These are phyloP conservation scores for Camellia granthamiana DNA, from an alignment of 148 eudicot genomes.

Conservation along the genomic window DNA sequence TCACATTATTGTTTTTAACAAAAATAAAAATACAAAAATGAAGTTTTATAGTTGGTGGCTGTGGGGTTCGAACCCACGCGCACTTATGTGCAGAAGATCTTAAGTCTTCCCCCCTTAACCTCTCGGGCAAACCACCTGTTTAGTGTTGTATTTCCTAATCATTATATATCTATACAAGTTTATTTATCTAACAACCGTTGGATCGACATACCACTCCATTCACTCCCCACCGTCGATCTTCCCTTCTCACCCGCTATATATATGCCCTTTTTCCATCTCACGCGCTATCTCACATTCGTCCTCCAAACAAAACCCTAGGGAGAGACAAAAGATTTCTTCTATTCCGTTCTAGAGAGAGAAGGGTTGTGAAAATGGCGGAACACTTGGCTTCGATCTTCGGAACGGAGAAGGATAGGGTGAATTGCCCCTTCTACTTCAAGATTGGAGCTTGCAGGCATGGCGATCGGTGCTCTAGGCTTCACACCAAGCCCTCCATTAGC, in stretches of 20 bases:
- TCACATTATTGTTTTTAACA: too few relatives aligned
- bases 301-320: background rate
- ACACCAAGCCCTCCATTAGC: slow-evolving; percentile 13
- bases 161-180: too few relatives aligned
- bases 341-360: background rate
- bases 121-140: slow-evolving; percentile 83
- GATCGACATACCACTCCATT: background rate
- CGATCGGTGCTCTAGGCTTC: slow-evolving; percentile 29
- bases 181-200: background rate
- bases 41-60: slow-evolving; percentile 33
- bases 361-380: slow-evolving; percentile 19
- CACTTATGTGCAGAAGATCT: slow-evolving; percentile 99
- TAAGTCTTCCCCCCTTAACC: slow-evolving; percentile 99
- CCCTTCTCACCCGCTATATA: background rate
- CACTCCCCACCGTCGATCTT: slow-evolving; percentile 1
- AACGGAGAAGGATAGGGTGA: slow-evolving; percentile 32
- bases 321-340: background rate
- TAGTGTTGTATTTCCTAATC: rapidly evolving
- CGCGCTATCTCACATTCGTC: background rate
- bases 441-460: slow-evolving; percentile 31
- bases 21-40: too few relatives aligned
- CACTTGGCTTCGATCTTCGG: slow-evolving; percentile 32
- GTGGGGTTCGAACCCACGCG: slow-evolving; percentile 99
- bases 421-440: slow-evolving; percentile 34
- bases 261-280: background rate